Base-by-base conservation (phyloP, 129 eudicot genomes). In the Flaveria robusta region DNA sequence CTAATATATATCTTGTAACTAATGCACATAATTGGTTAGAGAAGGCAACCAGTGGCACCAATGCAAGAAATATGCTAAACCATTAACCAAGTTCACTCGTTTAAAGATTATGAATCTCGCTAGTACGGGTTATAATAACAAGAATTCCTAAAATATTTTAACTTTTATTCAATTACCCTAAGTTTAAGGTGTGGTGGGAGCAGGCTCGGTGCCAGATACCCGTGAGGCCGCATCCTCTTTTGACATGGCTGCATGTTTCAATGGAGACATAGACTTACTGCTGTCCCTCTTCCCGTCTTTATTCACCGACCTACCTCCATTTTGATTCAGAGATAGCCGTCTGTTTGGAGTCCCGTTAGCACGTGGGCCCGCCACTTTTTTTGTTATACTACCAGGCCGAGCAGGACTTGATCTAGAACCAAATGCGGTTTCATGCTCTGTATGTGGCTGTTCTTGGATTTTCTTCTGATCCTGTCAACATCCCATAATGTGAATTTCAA, bases 351-450 rank as follows among this genome's bases (percentile, higher is more conserved):
- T 86, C 49, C 92, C 98, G 70, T 86, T 90, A 58, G 90, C 87
- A 31, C 96, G 96, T 66, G 98, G 91, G 18, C 96, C 97, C 9
- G 70, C 83, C 46, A 82, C 90, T 71, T 91, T 94, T 87, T 91
- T 88, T 10, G 89, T 58, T 52, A 85, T 74, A 51, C 91, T 78
- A 50, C 59, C 54, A 4, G 82, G 86, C 66, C 93, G 84, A 49
- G 86, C 95, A 16, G 98, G 98, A 87, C 96, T 94, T 74, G 97
- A 89, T 73, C 90, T 94, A 73, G 97, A 71, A 47, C 90, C 87
- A 60, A 91, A 88, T 11, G 78, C 73, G 0, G 88, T 11, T 72
- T 93, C 97, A 20, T 72, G 95, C 26, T 91, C 98, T 62, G 86
- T 83, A 65, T 19, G 75, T 78, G 86, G 20, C 88, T 86, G 96